Evolutionary conservation across 768 basidiomycete genomes (phyloP), one percentile per base, ranked within the genome.

Genomic region (Mycena leptocephala): DNA sequence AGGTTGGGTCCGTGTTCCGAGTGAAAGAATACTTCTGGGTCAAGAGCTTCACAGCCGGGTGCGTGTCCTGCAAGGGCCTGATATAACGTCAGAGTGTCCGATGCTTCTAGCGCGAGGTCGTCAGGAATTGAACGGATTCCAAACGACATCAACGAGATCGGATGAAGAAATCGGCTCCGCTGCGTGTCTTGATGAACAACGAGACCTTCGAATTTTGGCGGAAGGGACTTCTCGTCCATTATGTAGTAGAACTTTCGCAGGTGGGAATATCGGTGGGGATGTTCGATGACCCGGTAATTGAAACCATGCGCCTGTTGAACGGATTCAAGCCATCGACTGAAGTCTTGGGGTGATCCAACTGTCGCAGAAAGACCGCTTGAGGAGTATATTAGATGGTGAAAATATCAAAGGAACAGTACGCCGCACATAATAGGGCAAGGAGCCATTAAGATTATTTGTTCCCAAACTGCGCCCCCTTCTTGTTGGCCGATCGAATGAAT

Each of bases 341-440:
- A 95, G 22, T 84, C 83, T 59, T 93, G 89, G 0, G 94, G 93
- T 0, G 88, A 84, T 24, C 94, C 94, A 35, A 95, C 88, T 0
- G 94, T 95, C 1, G 94, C 94, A 10, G 93, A 94, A 28, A 95
- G 85, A 26, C 93, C 94, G 76, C 93, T 94, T 55, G 14, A 73
- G 66, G 16, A 37, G 26, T 55, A 1, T 73, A 70, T 33, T 16
- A 53, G 55, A 22, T 56, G 26, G 33, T 22, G 8, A n/a, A 16
- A 9, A 46, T 20, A 30, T 2, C n/a, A 41, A 75, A 30, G 62
- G 28, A 46, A 82, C 84, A 61, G 33, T 61, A 70, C 22, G 56
- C 84, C 90, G 46, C 46, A 94, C 93, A 95, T 94, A 75, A 95
- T 87, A 1, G 94, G 94, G 77, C 93, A 94, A 24, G 93, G 93